Evolutionary conservation across 768 basidiomycete species (phyloP).

Genomic region (Suillus americanus): DNA sequence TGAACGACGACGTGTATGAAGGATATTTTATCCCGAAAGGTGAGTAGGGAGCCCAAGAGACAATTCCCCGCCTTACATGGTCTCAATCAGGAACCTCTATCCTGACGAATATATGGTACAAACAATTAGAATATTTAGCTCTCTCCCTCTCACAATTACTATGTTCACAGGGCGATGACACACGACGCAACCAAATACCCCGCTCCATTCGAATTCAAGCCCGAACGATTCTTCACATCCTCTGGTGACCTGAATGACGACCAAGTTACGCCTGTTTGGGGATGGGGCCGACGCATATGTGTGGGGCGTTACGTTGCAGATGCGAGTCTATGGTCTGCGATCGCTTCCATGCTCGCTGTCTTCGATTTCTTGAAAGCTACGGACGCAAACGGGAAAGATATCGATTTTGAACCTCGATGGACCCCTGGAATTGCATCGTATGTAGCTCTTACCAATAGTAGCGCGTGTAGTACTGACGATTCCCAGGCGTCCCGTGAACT

Average conservation of each 20-base stretch:
- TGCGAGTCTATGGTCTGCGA: conserved; percentile 36
- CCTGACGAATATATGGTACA: conserved; percentile 9
- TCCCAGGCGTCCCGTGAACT: conserved; percentile 22
- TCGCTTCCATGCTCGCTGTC: conserved; percentile 35
- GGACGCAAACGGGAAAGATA: conserved; percentile 31
- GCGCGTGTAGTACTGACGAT: neutral
- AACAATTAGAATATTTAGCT: no score
- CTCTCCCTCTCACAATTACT: neutral
- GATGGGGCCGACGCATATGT: conserved; percentile 29
- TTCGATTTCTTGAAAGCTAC: conserved; percentile 39
- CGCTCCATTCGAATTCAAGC: conserved; percentile 32
- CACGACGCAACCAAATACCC: conserved; percentile 36
- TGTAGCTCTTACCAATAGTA: conserved; percentile 1
- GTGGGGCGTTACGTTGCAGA: conserved; percentile 39
- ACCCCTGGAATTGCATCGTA: conserved; percentile 18
- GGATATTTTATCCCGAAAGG: conserved; percentile 12
- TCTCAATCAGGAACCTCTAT: conserved; percentile 4
- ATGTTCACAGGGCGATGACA: conserved; percentile 33
- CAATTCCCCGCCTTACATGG: neutral
- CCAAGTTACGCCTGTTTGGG: conserved; percentile 1
- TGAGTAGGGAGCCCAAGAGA: neutral
- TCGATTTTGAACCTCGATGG: conserved; percentile 26
- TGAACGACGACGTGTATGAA: conserved; percentile 11
- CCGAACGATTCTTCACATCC: conserved; percentile 32
- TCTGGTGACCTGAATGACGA: conserved; percentile 5